Conservation (phyloP, 2,329 filamentous ascomycete species). For the Arachnomyces sp. region DNA sequence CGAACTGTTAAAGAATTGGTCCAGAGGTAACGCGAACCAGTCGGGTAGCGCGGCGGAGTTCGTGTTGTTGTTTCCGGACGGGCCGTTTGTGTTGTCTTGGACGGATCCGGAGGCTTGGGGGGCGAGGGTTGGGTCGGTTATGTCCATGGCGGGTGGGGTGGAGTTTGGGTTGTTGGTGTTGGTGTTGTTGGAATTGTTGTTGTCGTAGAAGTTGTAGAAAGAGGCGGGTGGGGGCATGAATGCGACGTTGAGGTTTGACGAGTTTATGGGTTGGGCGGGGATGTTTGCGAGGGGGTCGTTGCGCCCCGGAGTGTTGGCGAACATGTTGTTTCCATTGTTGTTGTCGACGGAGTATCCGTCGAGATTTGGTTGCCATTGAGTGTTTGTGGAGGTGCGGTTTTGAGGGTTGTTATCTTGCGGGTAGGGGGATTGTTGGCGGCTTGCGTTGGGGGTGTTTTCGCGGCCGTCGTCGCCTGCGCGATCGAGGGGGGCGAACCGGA, state of each 20-base stretch:
- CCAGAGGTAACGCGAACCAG: constrained; percentile 55
- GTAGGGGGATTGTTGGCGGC: constrained; percentile 28
- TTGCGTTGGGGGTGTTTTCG: constrained; percentile 28
- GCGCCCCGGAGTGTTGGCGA: constrained; percentile 11
- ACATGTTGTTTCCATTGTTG: constrained; percentile 9
- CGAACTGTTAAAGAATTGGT: constrained; percentile 48
- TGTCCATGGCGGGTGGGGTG: constrained; percentile 22
- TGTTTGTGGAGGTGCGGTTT: constrained; percentile 14
- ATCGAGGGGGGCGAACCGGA: constrained; percentile 47
- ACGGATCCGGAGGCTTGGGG: constrained; percentile 18
- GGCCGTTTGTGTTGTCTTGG: constrained; percentile 16
- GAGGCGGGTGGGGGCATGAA: constrained; percentile 41
- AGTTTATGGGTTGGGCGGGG: constrained; percentile 37
- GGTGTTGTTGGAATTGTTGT: constrained; percentile 36
- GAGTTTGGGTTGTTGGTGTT: constrained; percentile 34
- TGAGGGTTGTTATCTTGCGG: constrained; percentile 20
- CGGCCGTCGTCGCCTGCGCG: constrained; percentile 35
- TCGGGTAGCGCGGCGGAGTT: constrained; percentile 35
- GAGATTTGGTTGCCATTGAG: constrained; percentile 21
- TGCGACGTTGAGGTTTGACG: constrained; percentile 36
- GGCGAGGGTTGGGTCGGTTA: constrained; percentile 23
- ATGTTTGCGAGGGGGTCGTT: constrained; percentile 37
- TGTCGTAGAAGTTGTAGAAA: constrained; percentile 38
- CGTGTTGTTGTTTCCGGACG: constrained; percentile 2
- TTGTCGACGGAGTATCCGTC: constrained; percentile 3